phyloP scores from a whole-genome alignment of 1,139 yeast species.

The Debaryomycetaceae sp. region DNA sequence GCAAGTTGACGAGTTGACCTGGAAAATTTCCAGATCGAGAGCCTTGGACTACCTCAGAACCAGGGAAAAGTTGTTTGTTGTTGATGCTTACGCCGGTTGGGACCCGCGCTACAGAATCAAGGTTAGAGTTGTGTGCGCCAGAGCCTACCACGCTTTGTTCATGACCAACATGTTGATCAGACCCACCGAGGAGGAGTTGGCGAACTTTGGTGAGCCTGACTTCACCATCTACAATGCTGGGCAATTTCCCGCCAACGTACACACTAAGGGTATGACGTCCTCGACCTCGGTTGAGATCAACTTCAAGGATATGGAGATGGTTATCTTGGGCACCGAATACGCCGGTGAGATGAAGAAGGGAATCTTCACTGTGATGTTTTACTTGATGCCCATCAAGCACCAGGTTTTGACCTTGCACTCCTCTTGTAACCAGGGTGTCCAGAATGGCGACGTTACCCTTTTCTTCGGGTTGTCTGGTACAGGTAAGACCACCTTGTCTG shows the following conservation, averaged over 20 bases:
- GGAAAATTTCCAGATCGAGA: constrained; percentile 95
- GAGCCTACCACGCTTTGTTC: constrained; percentile 97
- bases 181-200: constrained; percentile 87
- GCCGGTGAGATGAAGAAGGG: constrained; percentile 99
- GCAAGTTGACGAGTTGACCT: constrained; percentile 89
- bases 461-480: constrained; percentile 98
- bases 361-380: constrained; percentile 97
- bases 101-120: constrained; percentile 97
- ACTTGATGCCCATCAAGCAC: constrained; percentile 95
- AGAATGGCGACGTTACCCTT: constrained; percentile 77
- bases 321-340: constrained; percentile 95
- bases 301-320: constrained; percentile 98
- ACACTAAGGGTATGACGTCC: constrained; percentile 97
- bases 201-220: constrained; percentile 93
- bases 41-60: constrained; percentile 97
- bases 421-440: constrained; percentile 84
- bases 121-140: constrained; percentile 95
- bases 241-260: constrained; percentile 96
- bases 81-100: constrained; percentile 98
- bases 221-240: constrained; percentile 99
- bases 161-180: constrained; percentile 98
- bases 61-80: constrained; percentile 88
- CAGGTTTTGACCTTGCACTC: constrained; percentile 92
- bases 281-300: constrained; percentile 93
- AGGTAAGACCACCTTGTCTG: constrained; percentile 96